Percentiles rank a stretch among this genome's conserved stretches.
These are phyloP conservation scores for Xanthoconium separans DNA, from an alignment of 1,284 basidiomycete species.

Conservation along the genomic window DNA sequence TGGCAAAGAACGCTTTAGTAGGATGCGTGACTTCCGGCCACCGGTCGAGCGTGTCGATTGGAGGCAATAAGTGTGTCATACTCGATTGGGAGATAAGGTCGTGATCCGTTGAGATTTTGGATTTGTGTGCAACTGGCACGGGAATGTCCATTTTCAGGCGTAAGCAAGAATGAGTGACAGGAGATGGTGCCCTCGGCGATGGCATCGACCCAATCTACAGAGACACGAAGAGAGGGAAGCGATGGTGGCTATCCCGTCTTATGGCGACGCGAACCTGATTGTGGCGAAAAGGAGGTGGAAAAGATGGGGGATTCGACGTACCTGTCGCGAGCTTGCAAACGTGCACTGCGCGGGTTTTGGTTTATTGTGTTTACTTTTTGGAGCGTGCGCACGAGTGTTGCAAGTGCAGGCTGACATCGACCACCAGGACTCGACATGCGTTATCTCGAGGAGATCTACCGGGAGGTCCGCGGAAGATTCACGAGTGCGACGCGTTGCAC, in stretches of 20 bases:
- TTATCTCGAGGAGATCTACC: slow-evolving; percentile 30
- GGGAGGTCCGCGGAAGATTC: slow-evolving; percentile 35
- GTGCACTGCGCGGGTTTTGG: slow-evolving; percentile 5
- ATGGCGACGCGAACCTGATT: slow-evolving; percentile 13
- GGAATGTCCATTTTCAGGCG: slow-evolving; percentile 8
- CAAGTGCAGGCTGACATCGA: slow-evolving; percentile 15
- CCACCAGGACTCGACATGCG: slow-evolving; percentile 20
- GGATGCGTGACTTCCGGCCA: slow-evolving; percentile 20
- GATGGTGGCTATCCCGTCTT: slow-evolving; percentile 1
- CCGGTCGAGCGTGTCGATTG: slow-evolving; percentile 13
- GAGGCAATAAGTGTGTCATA: slow-evolving; percentile 10
- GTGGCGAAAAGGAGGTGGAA: slow-evolving; percentile 33
- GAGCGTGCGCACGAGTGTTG: slow-evolving; percentile 3
- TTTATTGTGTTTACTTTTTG: slow-evolving; percentile 25
- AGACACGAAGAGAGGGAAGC: slow-evolving; percentile 9
- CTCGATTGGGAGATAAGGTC: slow-evolving; percentile 32
- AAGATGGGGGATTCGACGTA: slow-evolving; percentile 19
- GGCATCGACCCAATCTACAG: slow-evolving; percentile 13
- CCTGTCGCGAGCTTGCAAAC: slow-evolving; percentile 13
- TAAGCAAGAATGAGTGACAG: slow-evolving; percentile 1
- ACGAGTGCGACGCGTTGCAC: slow-evolving; percentile 25
- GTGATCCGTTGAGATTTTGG: slow-evolving; percentile 30
- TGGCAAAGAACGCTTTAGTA: slow-evolving; percentile 20
- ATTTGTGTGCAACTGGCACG: background rate
- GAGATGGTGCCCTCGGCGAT: slow-evolving; percentile 13